Base-by-base conservation (phyloP, 2,329 filamentous ascomycete species). In the Fusarium scirpi region DNA sequence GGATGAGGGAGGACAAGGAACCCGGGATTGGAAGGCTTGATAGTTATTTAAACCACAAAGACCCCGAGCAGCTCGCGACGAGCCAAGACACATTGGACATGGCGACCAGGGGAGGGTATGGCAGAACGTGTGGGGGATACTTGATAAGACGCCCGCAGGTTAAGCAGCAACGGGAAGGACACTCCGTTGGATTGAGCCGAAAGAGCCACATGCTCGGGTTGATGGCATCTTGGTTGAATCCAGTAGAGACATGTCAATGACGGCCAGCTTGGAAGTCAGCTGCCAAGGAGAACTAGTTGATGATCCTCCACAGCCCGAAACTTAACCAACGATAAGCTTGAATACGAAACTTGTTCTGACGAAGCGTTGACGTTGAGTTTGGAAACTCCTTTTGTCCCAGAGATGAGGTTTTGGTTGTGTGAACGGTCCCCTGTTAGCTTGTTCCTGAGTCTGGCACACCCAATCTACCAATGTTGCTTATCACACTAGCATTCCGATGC, bases 101-200 rank as follows among this genome's bases (percentile, higher is more conserved):
- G 45, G 41, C 22, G 43, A 60, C 65, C 54, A 49, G 67, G 70
- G 67, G 69, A 65, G 69, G 70, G 67, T 54, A 71, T 57, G 65
- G 41, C 43, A 54, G 53, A 53, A 53, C 62, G 71, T 74, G 72
- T 74, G 71, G 69, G 70, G 67, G 64, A 74, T 63, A 40, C 57
- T 66, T 72, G 64, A 75, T 75, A 75, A 74, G 73, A 75, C 73
- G 51, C 73, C 72, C 64, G 53, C 62, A 67, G 60, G 51, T 73
- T 46, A 34, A 64, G 57, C 49, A 71, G 43, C 56, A 63, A 67
- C 41, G 55, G 54, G 51, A 67, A 60, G 55, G 59, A 22, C 34
- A 41, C 44, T 55, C 60, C 59, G 51, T 41, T 22, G 41, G 45
- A 30, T 41, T 63, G 43, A 62, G 48, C 41, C 41, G 54, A 44